Percentiles rank a stretch among this genome's conserved stretches.
phyloP scores from a whole-genome alignment of 108 stramenopile species.

The Nitzschia inconspicua region DNA sequence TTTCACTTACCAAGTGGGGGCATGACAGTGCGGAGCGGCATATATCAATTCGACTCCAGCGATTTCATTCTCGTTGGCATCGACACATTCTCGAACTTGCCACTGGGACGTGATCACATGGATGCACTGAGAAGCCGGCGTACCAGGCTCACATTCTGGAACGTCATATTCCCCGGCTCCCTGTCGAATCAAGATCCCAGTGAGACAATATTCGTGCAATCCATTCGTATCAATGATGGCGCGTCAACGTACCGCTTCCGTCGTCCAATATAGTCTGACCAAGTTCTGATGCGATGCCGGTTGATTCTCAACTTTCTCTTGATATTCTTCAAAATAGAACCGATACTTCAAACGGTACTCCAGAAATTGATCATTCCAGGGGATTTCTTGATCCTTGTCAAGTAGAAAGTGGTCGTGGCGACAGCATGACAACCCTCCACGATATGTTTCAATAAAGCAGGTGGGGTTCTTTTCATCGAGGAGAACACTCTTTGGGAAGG shows the following conservation, averaged over 20 bases:
- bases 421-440: slow-evolving; percentile 33
- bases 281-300: slow-evolving; percentile 26
- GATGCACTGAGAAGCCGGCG: slow-evolving; percentile 19
- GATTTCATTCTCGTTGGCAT: background rate
- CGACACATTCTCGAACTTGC: slow-evolving; percentile 26
- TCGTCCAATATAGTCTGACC: slow-evolving; percentile 15
- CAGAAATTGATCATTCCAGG: slow-evolving; percentile 33
- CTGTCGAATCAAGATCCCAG: no score
- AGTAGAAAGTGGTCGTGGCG: slow-evolving; percentile 25
- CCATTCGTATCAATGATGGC: slow-evolving; percentile 24
- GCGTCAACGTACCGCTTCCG: slow-evolving; percentile 20
- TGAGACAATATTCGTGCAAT: slow-evolving; percentile 26
- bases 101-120: slow-evolving; percentile 30
- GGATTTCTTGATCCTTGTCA: slow-evolving; percentile 34
- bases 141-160: slow-evolving; percentile 14
- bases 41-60: slow-evolving; percentile 36
- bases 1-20: slow-evolving; percentile 35
- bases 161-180: slow-evolving; percentile 40
- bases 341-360: slow-evolving; percentile 41
- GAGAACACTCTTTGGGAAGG: slow-evolving; percentile 27
- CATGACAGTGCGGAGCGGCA: slow-evolving; percentile 42
- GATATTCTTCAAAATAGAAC: slow-evolving; percentile 40
- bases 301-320: background rate
- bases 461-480: slow-evolving; percentile 31
- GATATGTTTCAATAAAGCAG: slow-evolving; percentile 31